Conservation (phyloP, 2,329 filamentous ascomycete species). For the Neurospora crassa region DNA sequence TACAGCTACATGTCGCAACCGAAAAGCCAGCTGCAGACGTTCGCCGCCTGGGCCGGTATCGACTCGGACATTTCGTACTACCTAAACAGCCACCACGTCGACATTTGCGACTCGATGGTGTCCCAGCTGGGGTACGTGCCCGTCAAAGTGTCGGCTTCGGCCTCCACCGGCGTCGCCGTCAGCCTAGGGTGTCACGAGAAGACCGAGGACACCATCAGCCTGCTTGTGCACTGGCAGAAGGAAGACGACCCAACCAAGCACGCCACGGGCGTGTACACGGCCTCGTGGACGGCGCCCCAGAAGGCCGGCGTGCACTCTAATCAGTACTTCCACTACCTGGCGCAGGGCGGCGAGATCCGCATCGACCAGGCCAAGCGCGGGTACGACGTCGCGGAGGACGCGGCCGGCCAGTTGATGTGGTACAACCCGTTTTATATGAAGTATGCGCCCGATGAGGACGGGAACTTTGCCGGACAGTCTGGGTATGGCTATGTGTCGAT, state of each 20-base stretch:
- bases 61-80: conserved; percentile 95
- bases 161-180: conserved; percentile 69
- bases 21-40: conserved; percentile 85
- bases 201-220: conserved; percentile 89
- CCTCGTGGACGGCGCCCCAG: conserved; percentile 89
- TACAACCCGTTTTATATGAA: conserved; percentile 95
- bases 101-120: conserved; percentile 89
- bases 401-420: conserved; percentile 62
- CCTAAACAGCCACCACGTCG: conserved; percentile 89
- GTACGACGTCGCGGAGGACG: conserved; percentile 88
- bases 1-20: conserved; percentile 95
- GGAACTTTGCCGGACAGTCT: conserved; percentile 83
- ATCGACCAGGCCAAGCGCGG: conserved; percentile 91
- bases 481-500: conserved; percentile 92
- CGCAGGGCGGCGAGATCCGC: conserved; percentile 70
- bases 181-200: conserved; percentile 66
- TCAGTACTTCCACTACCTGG: conserved; percentile 96
- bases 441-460: conserved; percentile 88
- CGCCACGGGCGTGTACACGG: conserved; percentile 85
- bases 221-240: conserved; percentile 82
- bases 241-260: conserved; percentile 57
- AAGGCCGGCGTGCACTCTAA: conserved; percentile 92
- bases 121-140: conserved; percentile 62
- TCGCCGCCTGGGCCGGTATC: conserved; percentile 87
- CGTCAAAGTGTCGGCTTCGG: conserved; percentile 67